Evolutionary conservation across 805 yeast genomes (phyloP), one percentile per base, ranked within the genome.

Genomic region (Metschnikowia similis): DNA sequence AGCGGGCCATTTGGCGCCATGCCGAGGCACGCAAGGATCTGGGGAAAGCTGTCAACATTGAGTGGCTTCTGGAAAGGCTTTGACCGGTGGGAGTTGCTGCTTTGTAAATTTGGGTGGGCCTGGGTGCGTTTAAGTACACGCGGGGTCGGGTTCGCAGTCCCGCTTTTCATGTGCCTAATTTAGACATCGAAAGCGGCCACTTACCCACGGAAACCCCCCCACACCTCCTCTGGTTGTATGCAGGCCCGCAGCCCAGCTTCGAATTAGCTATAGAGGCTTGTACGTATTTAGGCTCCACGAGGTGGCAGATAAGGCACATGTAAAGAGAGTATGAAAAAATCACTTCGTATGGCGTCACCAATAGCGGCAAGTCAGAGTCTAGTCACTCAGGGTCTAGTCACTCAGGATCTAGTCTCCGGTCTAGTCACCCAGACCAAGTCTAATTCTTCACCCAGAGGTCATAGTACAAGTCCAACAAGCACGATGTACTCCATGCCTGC

Each of bases 401-500:
- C 21, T 5, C 21, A 21, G n/a, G n/a, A n/a, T n/a, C n/a, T n/a
- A n/a, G n/a, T n/a, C n/a, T n/a, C n/a, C n/a, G n/a, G n/a, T n/a
- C n/a, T n/a, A n/a, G 5, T 4, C 21, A 21, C 21, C 21, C 21
- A 21, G 21, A 21, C 21, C 21, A 8, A 13, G 6, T 4, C n/a
- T 38, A 38, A 10, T 26, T 27, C 21, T 38, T 38, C 17, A 58
- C 62, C 75, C 74, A 81, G 27, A 81, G 65, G 60, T 89, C 96
- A 55, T 77, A 76, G 65, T 81, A 87, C 48, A 92, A 69, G 65
- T 92, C 98, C 31, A 92, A 66, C 50, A 94, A 67, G 60, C 97
- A 88, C 2, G 94, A 84, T 0, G 92, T 71, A 63, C 96, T 88
- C 99, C 99, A 92, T 0, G 98, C 97, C 66, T 92, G 99, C 0